These are phyloP conservation scores for Debaryomycetaceae sp. DNA, from an alignment of 1,139 yeast genomes.

Conservation along the genomic window DNA sequence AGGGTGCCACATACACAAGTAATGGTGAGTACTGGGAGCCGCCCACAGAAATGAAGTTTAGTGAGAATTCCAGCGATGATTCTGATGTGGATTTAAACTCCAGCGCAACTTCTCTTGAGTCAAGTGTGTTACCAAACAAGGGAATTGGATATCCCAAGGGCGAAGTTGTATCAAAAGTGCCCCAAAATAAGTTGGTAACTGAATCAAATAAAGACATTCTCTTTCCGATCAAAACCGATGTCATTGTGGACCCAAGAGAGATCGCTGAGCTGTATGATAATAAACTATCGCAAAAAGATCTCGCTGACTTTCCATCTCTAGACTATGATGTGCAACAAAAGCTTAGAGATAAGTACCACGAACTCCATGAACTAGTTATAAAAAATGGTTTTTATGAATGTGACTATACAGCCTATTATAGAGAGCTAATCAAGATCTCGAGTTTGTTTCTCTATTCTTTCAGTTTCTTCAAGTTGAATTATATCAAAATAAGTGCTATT, in stretches of 20 bases:
- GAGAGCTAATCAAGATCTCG: conserved; percentile 62
- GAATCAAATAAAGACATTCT: conserved; percentile 31
- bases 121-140: conserved; percentile 3
- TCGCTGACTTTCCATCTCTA: conserved; percentile 55
- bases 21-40: background rate
- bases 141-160: conserved; percentile 38
- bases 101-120: conserved; percentile 11
- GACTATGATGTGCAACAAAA: conserved; percentile 64
- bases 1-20: conserved; percentile 59
- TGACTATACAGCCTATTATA: conserved; percentile 64
- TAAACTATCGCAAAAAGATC: conserved; percentile 49
- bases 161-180: conserved; percentile 46
- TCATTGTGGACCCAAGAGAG: conserved; percentile 53
- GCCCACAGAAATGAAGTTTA: conserved; percentile 17
- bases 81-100: conserved; percentile 14
- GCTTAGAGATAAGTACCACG: conserved; percentile 56
- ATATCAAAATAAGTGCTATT: conserved; percentile 58
- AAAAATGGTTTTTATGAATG: conserved; percentile 67
- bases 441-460: conserved; percentile 51
- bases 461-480: conserved; percentile 44
- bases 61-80: conserved; percentile 10
- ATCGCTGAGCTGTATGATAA: conserved; percentile 60
- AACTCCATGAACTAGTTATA: conserved; percentile 55
- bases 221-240: conserved; percentile 33
- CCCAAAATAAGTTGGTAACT: conserved; percentile 43